Evolutionary conservation across 345 rosid species (phyloP).

Genomic region (Eucalyptus decipiens): DNA sequence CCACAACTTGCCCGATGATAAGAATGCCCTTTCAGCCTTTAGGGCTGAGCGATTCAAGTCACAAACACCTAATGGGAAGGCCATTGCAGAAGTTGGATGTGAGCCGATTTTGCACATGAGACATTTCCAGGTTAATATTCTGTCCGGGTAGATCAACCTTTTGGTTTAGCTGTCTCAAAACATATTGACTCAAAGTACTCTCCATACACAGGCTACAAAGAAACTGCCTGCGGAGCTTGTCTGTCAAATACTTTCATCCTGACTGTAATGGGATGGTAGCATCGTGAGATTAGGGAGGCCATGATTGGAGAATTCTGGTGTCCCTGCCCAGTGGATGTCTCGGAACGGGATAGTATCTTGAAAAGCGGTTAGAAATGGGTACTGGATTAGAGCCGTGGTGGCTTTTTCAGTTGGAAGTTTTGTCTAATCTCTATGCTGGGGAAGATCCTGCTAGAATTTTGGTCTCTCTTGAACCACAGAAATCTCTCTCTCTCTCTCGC

Average conservation of each 20-base stretch:
- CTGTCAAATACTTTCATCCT: constrained; percentile 24
- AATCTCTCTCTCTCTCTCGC: neutral
- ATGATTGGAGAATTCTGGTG: neutral
- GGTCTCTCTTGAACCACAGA: neutral
- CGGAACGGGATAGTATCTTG: neutral
- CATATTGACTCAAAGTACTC: neutral
- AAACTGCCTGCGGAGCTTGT: constrained; percentile 62
- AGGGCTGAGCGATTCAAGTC: constrained; percentile 58
- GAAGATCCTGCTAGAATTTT: neutral
- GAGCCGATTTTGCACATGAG: constrained; percentile 98
- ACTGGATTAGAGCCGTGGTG: neutral
- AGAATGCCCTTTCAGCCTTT: constrained; percentile 22
- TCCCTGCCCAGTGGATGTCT: neutral
- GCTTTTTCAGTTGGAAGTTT: neutral
- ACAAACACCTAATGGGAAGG: constrained; percentile 66
- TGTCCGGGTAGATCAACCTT: constrained; percentile 39
- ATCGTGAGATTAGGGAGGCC: neutral
- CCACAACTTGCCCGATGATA: constrained; percentile 54
- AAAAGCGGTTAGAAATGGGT: neutral
- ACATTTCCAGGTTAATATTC: constrained; percentile 66
- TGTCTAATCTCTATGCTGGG: neutral
- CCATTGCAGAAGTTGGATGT: constrained; percentile 95
- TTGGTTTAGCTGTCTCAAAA: neutral
- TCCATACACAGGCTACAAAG: constrained; percentile 47
- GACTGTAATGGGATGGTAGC: neutral